Evolutionary conservation across 805 yeast species (phyloP).

Genomic region (Yarrowia keelungensis): DNA sequence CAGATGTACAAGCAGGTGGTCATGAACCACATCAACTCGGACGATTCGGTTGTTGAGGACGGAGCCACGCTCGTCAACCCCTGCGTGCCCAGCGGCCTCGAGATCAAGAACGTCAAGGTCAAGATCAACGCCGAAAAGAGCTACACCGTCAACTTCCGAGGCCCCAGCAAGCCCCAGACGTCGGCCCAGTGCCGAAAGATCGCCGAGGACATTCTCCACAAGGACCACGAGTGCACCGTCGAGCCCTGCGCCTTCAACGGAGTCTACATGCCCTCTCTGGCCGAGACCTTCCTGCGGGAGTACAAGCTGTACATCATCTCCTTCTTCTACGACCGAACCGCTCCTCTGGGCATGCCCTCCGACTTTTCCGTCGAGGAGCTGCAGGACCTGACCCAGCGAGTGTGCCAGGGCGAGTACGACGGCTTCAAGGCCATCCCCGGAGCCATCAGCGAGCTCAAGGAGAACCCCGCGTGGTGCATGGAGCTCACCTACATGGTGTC

Average conservation of each 20-base stretch:
- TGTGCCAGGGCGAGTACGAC: slow-evolving; percentile 89
- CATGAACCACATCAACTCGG: slow-evolving; percentile 51
- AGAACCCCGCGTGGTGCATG: slow-evolving; percentile 93
- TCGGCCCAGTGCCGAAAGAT: slow-evolving; percentile 86
- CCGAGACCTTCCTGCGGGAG: slow-evolving; percentile 70
- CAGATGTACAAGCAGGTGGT: slow-evolving; percentile 74
- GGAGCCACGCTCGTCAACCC: slow-evolving; percentile 67
- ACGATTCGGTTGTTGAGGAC: slow-evolving; percentile 51
- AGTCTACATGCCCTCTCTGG: slow-evolving; percentile 92
- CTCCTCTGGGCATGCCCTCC: slow-evolving; percentile 92
- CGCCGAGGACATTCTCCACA: slow-evolving; percentile 82
- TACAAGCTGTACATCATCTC: slow-evolving; percentile 90
- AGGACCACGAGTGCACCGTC: slow-evolving; percentile 74
- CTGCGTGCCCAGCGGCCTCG: slow-evolving; percentile 82
- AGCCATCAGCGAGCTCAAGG: slow-evolving; percentile 67
- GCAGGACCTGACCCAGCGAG: slow-evolving; percentile 77
- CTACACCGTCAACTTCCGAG: slow-evolving; percentile 67
- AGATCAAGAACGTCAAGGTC: slow-evolving; percentile 67
- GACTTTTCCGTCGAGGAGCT: slow-evolving; percentile 87
- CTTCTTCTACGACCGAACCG: slow-evolving; percentile 92
- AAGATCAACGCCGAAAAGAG: slow-evolving; percentile 55
- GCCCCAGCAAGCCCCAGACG: slow-evolving; percentile 62
- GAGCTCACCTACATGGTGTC: slow-evolving; percentile 92
- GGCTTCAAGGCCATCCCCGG: slow-evolving; percentile 70
- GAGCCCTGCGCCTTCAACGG: slow-evolving; percentile 97